phyloP scores from a whole-genome alignment of 148 eudicot species.

The Cornus florida region DNA sequence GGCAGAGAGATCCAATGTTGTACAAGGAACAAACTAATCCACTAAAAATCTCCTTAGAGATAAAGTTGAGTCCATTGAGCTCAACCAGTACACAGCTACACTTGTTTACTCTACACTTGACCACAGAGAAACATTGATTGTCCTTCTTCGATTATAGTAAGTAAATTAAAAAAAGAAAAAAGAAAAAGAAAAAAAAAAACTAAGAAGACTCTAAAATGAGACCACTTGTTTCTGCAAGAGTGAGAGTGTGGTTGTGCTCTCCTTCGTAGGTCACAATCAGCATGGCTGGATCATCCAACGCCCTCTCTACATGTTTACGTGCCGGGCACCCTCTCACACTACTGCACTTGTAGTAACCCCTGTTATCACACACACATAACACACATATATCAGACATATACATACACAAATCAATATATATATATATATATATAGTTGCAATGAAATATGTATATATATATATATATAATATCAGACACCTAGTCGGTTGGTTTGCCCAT shows the following conservation, averaged over 20 bases:
- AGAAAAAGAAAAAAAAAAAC: not conserved
- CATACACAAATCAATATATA: not conserved
- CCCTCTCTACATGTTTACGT: conserved; percentile 92
- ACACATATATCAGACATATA: not conserved
- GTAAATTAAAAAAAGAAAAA: no score
- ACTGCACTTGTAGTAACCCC: conserved; percentile 97
- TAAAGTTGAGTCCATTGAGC: not conserved
- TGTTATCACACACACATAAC: conserved; percentile 15
- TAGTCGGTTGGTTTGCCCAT: no score
- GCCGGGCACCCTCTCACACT: conserved; percentile 94
- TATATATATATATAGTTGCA: no score
- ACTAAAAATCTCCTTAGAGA: conserved; percentile 15
- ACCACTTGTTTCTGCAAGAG: conserved; percentile 45
- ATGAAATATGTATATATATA: no score
- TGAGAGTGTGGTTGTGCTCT: conserved; percentile 76
- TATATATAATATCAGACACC: no score
- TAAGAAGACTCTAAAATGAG: conserved; percentile 87
- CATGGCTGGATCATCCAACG: conserved; percentile 80
- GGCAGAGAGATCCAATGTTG: not conserved
- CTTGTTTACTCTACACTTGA: not conserved
- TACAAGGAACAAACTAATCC: conserved; percentile 14
- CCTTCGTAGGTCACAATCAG: conserved; percentile 91
- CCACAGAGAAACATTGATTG: not conserved
- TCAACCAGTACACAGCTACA: not conserved
- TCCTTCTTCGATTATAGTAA: not conserved